These are phyloP conservation scores for Mucor ambiguus DNA, from an alignment of 371 early-diverging fungal genomes.

Conservation along the genomic window DNA sequence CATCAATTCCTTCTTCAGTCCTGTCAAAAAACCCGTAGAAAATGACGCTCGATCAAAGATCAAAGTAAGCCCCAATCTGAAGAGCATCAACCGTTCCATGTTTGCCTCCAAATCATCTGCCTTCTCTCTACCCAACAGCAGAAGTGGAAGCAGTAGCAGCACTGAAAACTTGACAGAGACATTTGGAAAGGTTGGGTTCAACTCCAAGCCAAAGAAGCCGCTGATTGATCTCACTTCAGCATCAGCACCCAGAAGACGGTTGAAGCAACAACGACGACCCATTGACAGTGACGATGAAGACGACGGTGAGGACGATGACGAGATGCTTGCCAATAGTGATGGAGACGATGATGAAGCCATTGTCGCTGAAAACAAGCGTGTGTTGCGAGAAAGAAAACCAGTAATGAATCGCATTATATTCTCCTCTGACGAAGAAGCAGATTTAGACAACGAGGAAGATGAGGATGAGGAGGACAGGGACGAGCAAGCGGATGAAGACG, in stretches of 20 bases:
- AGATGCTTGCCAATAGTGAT: neutral
- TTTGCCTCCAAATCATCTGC: neutral
- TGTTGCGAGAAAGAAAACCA: conserved; percentile 10
- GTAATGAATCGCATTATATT: neutral
- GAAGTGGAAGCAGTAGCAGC: conserved; percentile 8
- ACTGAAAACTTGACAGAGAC: conserved; percentile 4
- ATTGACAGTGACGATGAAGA: neutral
- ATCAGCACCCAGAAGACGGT: neutral
- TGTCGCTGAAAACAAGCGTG: neutral
- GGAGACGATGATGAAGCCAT: conserved; percentile 2
- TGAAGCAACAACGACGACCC: neutral
- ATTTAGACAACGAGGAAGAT: neutral
- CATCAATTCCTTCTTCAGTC: conserved; percentile 22
- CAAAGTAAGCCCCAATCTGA: conserved; percentile 7
- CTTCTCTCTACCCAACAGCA: neutral
- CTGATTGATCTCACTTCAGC: neutral
- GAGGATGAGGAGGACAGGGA: neutral
- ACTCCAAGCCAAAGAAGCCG: neutral
- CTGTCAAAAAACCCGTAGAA: conserved; percentile 3
- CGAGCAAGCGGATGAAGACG: neutral
- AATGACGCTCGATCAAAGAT: neutral
- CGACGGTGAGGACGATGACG: neutral
- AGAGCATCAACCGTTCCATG: conserved; percentile 4
- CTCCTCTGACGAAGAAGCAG: conserved; percentile 9
- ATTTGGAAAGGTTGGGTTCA: neutral